These are phyloP conservation scores for Ceratocystis alfenasii DNA, from an alignment of 2,329 filamentous ascomycete genomes.

Conservation along the genomic window DNA sequence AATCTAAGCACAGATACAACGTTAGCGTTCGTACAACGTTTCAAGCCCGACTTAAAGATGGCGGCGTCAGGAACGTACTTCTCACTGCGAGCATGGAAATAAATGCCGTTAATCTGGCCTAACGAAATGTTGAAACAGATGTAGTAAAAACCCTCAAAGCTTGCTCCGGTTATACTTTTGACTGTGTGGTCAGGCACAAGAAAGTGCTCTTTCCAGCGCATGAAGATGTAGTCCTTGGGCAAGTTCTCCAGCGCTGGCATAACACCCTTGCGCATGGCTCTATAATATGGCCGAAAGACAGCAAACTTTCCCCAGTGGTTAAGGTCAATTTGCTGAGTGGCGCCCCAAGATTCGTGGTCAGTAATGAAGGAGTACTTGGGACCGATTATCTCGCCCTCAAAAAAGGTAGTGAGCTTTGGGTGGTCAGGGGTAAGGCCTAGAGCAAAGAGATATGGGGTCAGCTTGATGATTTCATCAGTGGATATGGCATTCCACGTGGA, in stretches of 20 bases:
- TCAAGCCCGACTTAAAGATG: not conserved
- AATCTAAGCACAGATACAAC: conserved; percentile 44
- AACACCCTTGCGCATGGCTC: conserved; percentile 45
- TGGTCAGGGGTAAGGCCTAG: conserved; percentile 87
- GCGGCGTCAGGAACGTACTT: conserved; percentile 51
- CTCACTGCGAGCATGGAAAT: conserved; percentile 96
- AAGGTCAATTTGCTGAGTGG: conserved; percentile 79
- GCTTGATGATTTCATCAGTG: not conserved
- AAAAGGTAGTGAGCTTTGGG: conserved; percentile 94
- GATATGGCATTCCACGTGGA: not conserved
- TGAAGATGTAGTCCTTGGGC: conserved; percentile 83
- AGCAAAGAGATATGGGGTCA: conserved; percentile 16
- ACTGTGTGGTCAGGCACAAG: conserved; percentile 90
- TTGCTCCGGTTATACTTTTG: conserved; percentile 80
- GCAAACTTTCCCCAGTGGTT: conserved; percentile 87
- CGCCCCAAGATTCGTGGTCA: conserved; percentile 80
- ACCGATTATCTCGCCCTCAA: conserved; percentile 95
- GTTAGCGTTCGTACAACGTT: not conserved
- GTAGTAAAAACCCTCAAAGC: conserved; percentile 98
- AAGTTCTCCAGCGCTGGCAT: conserved; percentile 54
- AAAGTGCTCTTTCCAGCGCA: conserved; percentile 99
- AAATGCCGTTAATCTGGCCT: conserved; percentile 82
- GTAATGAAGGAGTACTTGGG: conserved; percentile 91
- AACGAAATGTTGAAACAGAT: conserved; percentile 94
- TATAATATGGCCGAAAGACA: conserved; percentile 65